A percentile compares a stretch with the other conserved stretches of the same genome.
These are phyloP conservation scores for Aspergillus tamarii DNA, from an alignment of 2,329 filamentous ascomycete species.

Conservation along the genomic window DNA sequence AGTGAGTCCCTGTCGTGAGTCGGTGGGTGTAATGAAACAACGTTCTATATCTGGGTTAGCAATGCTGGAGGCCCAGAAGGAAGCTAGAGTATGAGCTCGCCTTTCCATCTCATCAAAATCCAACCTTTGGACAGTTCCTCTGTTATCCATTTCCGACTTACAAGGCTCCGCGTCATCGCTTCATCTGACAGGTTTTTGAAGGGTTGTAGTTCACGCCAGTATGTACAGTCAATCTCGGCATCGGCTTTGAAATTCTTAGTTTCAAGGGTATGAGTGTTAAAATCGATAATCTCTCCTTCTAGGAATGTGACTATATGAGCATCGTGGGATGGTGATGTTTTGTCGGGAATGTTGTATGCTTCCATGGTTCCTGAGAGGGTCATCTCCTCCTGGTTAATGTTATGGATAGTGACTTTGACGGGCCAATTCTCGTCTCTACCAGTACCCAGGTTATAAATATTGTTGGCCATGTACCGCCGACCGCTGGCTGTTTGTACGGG, in stretches of 20 bases:
- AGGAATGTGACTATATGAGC: conserved; percentile 66
- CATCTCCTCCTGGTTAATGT: conserved; percentile 63
- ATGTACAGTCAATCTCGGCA: conserved; percentile 50
- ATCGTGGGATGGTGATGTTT: conserved; percentile 45
- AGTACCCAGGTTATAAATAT: conserved; percentile 24
- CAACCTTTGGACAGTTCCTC: conserved; percentile 46
- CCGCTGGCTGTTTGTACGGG: conserved; percentile 42
- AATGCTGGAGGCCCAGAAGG: background rate
- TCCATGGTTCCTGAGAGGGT: conserved; percentile 70
- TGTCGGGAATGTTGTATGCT: conserved; percentile 67
- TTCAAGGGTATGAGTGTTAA: conserved; percentile 53
- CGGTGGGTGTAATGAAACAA: conserved; percentile 53
- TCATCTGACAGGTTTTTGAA: conserved; percentile 50
- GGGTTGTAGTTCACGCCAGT: conserved; percentile 53
- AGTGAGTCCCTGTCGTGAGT: conserved; percentile 51
- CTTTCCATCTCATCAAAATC: conserved; percentile 58
- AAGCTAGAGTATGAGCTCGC: conserved; percentile 30
- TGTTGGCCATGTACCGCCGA: conserved; percentile 40
- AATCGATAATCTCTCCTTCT: conserved; percentile 71
- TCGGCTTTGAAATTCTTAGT: conserved; percentile 53
- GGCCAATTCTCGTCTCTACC: conserved; percentile 64
- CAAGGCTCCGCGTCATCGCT: conserved; percentile 47
- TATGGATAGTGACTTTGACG: conserved; percentile 67
- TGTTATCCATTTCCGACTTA: conserved; percentile 50
- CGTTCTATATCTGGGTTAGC: conserved; percentile 40